These are phyloP conservation scores for Candida ortonii DNA, from an alignment of 805 yeast species.

Conservation along the genomic window DNA sequence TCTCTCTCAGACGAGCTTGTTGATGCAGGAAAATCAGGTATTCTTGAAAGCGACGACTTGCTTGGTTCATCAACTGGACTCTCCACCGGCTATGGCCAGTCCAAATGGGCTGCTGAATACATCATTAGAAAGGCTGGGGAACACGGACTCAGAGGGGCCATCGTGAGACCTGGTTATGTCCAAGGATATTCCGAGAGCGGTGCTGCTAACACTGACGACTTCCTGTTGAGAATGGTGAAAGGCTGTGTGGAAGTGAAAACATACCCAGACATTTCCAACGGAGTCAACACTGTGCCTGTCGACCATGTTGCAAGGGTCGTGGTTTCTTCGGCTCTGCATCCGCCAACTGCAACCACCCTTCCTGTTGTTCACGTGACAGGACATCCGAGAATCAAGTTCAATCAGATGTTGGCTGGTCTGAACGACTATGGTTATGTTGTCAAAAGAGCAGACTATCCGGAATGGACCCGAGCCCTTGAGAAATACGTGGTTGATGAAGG, in stretches of 20 bases:
- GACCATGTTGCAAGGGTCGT: constrained; percentile 95
- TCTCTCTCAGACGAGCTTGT: constrained; percentile 69
- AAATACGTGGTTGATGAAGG: constrained; percentile 69
- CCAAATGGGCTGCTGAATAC: constrained; percentile 96
- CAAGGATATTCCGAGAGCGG: constrained; percentile 85
- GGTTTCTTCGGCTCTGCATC: constrained; percentile 77
- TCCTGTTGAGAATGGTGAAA: constrained; percentile 88
- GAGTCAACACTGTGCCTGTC: constrained; percentile 95
- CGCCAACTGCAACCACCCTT: constrained; percentile 49
- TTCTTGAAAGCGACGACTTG: constrained; percentile 80
- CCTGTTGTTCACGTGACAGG: constrained; percentile 95
- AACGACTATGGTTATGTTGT: constrained; percentile 71
- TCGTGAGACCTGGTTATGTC: constrained; percentile 94
- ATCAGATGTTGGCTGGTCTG: constrained; percentile 67
- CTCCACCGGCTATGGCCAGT: constrained; percentile 94
- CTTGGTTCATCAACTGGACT: constrained; percentile 79
- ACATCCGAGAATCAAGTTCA: constrained; percentile 86
- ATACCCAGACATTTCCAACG: constrained; percentile 81
- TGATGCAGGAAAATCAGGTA: constrained; percentile 64
- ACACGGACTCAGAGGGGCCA: constrained; percentile 81
- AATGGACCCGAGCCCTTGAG: constrained; percentile 79
- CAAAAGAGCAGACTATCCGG: constrained; percentile 58
- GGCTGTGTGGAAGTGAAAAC: constrained; percentile 87
- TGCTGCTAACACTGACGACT: constrained; percentile 93
- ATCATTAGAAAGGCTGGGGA: constrained; percentile 84